phyloP scores from a whole-genome alignment of 1,139 yeast genomes.

The Yamadazyma diddensiae region DNA sequence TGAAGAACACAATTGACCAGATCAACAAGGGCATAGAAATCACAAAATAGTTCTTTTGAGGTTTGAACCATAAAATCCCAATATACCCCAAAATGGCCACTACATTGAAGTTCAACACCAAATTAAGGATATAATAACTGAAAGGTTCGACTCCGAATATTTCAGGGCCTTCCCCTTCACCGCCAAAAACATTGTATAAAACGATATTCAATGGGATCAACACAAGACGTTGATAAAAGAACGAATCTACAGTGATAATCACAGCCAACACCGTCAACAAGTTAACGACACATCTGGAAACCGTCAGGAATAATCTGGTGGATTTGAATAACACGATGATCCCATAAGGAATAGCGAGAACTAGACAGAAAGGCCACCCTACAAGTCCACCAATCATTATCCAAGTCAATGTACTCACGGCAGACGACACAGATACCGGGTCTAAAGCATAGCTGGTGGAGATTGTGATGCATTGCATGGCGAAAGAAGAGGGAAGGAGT shows the following conservation, averaged over 20 bases:
- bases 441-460: constrained; percentile 44
- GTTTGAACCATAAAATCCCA: constrained; percentile 29
- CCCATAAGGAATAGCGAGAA: constrained; percentile 61
- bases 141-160: constrained; percentile 91
- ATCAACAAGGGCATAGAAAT: constrained; percentile 39
- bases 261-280: constrained; percentile 25
- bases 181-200: constrained; percentile 74
- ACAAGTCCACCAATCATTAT: constrained; percentile 66
- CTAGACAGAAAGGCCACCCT: constrained; percentile 91
- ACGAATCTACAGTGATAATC: constrained; percentile 48
- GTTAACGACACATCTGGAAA: constrained; percentile 17
- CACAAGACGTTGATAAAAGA: constrained; percentile 58
- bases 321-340: constrained; percentile 22
- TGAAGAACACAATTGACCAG: constrained; percentile 66
- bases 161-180: constrained; percentile 78
- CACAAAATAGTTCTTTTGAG: constrained; percentile 12
- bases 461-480: constrained; percentile 64
- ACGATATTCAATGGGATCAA: constrained; percentile 84
- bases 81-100: constrained; percentile 45
- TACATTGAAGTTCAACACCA: constrained; percentile 70
- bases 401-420: constrained; percentile 43
- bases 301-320: constrained; percentile 13
- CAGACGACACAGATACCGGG: constrained; percentile 14
- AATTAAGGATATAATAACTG: constrained; percentile 65
- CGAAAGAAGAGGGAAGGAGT: constrained; percentile 81